phyloP scores from a whole-genome alignment of 441 rosid genomes.

The Pelargonium citronellum region DNA sequence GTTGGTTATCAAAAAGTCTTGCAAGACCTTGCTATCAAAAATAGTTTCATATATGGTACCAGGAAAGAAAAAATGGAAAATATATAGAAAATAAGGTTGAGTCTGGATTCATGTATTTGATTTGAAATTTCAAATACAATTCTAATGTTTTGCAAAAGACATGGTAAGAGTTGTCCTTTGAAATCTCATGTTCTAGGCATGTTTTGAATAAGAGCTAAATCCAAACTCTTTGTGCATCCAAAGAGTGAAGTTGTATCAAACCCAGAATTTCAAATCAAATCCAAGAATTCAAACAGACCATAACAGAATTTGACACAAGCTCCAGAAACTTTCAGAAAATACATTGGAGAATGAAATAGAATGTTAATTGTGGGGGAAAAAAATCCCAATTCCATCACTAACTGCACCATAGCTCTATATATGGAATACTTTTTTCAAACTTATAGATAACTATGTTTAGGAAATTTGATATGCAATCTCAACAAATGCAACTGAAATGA shows the following conservation, averaged over 20 bases:
- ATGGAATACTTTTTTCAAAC: not conserved
- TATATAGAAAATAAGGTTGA: not conserved
- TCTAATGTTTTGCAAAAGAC: no score
- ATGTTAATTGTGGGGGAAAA: not conserved
- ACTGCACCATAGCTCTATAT: not conserved
- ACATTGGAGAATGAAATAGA: not conserved
- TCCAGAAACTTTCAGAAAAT: not conserved
- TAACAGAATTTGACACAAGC: no score
- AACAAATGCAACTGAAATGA: not conserved
- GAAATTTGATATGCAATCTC: not conserved
- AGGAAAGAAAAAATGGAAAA: not conserved
- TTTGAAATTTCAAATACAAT: no score
- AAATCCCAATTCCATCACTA: not conserved
- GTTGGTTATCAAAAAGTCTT: not conserved
- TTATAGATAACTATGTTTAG: not conserved
- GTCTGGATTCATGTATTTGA: no score
- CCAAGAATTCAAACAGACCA: no score
- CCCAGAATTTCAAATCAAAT: no score
- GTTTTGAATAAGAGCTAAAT: no score
- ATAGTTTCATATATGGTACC: not conserved
- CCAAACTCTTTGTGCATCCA: no score
- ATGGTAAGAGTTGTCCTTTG: no score
- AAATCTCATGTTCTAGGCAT: no score
- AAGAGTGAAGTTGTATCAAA: no score
- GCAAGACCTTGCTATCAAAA: not conserved